Base-by-base conservation (phyloP, 129 eudicot species). In the Erigeron canadensis region DNA sequence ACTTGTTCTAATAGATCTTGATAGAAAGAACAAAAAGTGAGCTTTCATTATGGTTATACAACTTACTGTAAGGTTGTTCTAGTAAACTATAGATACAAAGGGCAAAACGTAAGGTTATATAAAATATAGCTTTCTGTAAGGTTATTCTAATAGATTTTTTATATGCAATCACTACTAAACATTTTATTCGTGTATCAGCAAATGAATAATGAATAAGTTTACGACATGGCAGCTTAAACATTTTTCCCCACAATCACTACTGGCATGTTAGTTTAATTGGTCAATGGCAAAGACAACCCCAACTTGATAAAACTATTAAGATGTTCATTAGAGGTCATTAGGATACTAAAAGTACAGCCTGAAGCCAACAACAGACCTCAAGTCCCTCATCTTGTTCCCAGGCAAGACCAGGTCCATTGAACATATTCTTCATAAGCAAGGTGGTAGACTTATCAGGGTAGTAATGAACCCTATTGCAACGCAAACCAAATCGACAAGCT, bases 321-420 rank as follows among this genome's bases (percentile, higher is more conserved):
- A 50, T 41, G 42, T 18, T 42, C 65, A 71, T 62, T 51, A 68
- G 51, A 72, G 10, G 76, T 80, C 23, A 85, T 79, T 78, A 92
- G 99, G 99, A 95, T 95, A 95, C 99, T 74, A 87, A 82, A 86
- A 82, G 71, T 89, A 84, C 91, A 80, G 77, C 80, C 72, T 77
- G 89, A 88, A 86, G 73, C 81, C 91, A 87, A 82, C 85, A 85
- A 90, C 99, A 95, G 99, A 95, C 99, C 97, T 95, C 99, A 86
- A 95, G 99, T 84, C 97, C 99, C 81, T 95, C 99, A 75, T 95
- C 99, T 79, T 95, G 99, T 73, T 95, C 99, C 97, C 97, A 95
- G 57, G 96, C 85, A 81, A 95, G 91, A 60, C 99, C 99, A 77
- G 97, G 97, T 72, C 99, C 99, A 71, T 72, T 80, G 87, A 88